Evolutionary conservation across 495 filamentous ascomycete species (phyloP).

Genomic region (Cryomyces antarcticus): DNA sequence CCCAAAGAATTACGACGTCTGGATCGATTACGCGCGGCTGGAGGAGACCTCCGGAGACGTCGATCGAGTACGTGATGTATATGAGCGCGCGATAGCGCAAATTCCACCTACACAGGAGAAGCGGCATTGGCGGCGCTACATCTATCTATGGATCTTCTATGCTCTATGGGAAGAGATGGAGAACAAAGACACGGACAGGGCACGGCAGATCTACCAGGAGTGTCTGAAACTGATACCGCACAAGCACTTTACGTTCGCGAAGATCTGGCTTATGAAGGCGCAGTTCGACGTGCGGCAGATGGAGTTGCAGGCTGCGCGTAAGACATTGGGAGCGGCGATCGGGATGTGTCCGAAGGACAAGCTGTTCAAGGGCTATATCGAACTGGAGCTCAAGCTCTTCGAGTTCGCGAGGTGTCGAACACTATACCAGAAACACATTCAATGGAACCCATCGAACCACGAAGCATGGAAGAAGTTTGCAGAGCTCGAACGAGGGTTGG

Average conservation of each 20-base stretch:
- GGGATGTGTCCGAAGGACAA: slow-evolving; percentile 93
- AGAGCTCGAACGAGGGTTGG: slow-evolving; percentile 72
- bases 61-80: slow-evolving; percentile 72
- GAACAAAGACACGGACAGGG: slow-evolving; percentile 55
- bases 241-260: slow-evolving; percentile 94
- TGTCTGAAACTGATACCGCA: slow-evolving; percentile 79
- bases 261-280: slow-evolving; percentile 83
- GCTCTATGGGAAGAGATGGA: slow-evolving; percentile 86
- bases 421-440: slow-evolving; percentile 80
- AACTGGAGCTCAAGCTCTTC: slow-evolving; percentile 75
- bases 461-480: slow-evolving; percentile 92
- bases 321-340: slow-evolving; percentile 72
- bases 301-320: slow-evolving; percentile 58
- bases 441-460: slow-evolving; percentile 74
- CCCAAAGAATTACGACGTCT: slow-evolving; percentile 80
- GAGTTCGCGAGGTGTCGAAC: slow-evolving; percentile 81
- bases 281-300: slow-evolving; percentile 84
- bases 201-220: slow-evolving; percentile 76
- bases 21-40: slow-evolving; percentile 86
- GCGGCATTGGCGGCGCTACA: slow-evolving; percentile 89
- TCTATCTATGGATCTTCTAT: slow-evolving; percentile 96
- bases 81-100: slow-evolving; percentile 91
- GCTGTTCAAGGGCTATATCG: slow-evolving; percentile 82
- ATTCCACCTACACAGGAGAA: slow-evolving; percentile 93
- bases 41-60: slow-evolving; percentile 68